A percentile compares a stretch with the other conserved stretches of the same genome.
Evolutionary conservation across 2,329 filamentous ascomycete species (phyloP).

Genomic region (Nothophaeocryptopus gaeumannii): DNA sequence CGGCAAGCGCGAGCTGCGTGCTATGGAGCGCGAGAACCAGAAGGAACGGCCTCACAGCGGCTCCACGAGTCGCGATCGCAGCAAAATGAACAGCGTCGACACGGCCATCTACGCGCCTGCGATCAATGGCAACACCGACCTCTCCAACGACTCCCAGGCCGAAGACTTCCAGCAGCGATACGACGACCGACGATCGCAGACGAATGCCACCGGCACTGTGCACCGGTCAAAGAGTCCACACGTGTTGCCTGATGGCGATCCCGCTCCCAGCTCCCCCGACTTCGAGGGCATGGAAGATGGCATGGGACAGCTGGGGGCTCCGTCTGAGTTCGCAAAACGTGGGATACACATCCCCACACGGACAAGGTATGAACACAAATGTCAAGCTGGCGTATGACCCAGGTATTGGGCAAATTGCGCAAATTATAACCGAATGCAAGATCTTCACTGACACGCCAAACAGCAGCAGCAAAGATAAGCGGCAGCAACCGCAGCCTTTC

Average conservation of each 20-base stretch:
- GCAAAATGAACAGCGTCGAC: slow-evolving; percentile 24
- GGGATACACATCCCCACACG: slow-evolving; percentile 25
- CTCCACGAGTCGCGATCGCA: slow-evolving; percentile 15
- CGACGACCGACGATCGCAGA: slow-evolving; percentile 11
- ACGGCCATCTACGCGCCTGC: slow-evolving; percentile 22
- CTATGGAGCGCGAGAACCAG: slow-evolving; percentile 23
- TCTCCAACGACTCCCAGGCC: slow-evolving; percentile 20
- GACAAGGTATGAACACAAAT: slow-evolving; percentile 21
- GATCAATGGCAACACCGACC: slow-evolving; percentile 2
- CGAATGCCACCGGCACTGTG: slow-evolving; percentile 12
- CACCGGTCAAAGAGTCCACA: slow-evolving; percentile 13
- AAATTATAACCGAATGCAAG: too few relatives aligned
- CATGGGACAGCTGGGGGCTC: slow-evolving; percentile 12
- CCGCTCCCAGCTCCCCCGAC: slow-evolving; percentile 20
- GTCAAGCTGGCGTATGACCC: too few relatives aligned
- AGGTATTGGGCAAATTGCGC: too few relatives aligned
- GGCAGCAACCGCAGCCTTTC: slow-evolving; percentile 6
- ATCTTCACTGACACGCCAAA: background rate
- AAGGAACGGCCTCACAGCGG: slow-evolving; percentile 10
- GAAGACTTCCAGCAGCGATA: slow-evolving; percentile 29
- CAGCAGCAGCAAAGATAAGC: slow-evolving; percentile 8
- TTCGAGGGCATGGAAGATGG: slow-evolving; percentile 27
- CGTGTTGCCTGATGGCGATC: slow-evolving; percentile 14
- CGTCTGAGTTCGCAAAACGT: slow-evolving; percentile 16
- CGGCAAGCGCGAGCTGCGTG: slow-evolving; percentile 23